phyloP scores from a whole-genome alignment of 768 basidiomycete species.

The Mycena venus region DNA sequence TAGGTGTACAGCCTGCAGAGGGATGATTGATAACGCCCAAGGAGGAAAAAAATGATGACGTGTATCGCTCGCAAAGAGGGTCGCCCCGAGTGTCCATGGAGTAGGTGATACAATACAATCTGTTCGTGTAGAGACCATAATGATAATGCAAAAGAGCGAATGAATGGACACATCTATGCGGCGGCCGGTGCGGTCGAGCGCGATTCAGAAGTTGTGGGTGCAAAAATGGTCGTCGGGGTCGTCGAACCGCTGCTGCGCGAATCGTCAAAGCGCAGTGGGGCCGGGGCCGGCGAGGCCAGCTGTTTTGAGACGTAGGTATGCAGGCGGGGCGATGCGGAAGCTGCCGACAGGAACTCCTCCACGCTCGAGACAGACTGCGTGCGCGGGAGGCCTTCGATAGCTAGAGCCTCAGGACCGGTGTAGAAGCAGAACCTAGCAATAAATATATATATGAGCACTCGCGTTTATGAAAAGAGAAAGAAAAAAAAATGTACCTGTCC shows the following conservation, averaged over 20 bases:
- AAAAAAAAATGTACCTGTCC: conserved; percentile 64
- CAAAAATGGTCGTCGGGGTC: conserved; percentile 23
- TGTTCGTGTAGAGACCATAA: conserved; percentile 29
- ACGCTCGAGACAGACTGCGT: conserved; percentile 69
- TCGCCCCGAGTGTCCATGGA: conserved; percentile 1
- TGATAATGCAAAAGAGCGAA: conserved; percentile 11
- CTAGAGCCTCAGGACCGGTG: conserved; percentile 65
- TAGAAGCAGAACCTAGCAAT: conserved; percentile 81
- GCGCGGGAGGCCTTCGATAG: conserved; percentile 41
- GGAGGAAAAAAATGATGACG: background rate
- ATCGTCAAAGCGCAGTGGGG: conserved; percentile 24
- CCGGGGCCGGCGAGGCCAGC: conserved; percentile 1
- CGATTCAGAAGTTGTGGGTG: background rate
- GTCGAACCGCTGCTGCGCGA: conserved; percentile 22
- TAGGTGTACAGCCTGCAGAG: conserved; percentile 18
- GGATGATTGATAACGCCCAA: background rate
- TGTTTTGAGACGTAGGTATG: conserved; percentile 36
- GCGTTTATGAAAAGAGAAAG: conserved; percentile 13
- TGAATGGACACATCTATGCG: background rate
- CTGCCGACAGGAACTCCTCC: conserved; percentile 60
- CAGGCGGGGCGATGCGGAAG: conserved; percentile 44
- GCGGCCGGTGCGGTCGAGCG: conserved; percentile 22
- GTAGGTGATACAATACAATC: conserved; percentile 9
- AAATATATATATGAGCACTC: background rate
- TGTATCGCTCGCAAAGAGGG: background rate